Base-by-base conservation (phyloP, 257 asterid genomes). In the Rhazya stricta region DNA sequence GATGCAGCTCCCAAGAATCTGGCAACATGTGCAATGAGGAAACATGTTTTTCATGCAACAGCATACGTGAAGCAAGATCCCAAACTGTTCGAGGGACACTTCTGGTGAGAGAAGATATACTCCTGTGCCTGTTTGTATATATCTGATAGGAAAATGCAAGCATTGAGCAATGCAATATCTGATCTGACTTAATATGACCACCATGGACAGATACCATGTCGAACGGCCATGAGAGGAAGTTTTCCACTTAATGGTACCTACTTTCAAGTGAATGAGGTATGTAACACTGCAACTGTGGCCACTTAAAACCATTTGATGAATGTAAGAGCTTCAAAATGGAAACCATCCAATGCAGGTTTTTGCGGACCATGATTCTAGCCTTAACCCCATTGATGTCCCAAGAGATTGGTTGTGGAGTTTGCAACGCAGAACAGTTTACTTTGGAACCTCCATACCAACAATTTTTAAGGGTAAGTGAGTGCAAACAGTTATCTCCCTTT, bases 161-260 rank as follows among this genome's bases (percentile, higher is more conserved):
- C 19, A 46, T 25, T 53, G 32, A 60, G 48, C 36, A 50, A 32
- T 57, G 25, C 1, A 65, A 34, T 53, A 46, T 21, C 63, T 70
- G 23, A 67, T 69, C 69, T 29, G 53, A 69, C 65, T 84, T 79
- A 65, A 78, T 84, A 76, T 85, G 29, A 56, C 72, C 75, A 76
- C 56, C 72, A 74, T 68, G 80, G 72, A 81, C 89, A 95, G 98
- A 85, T 92, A 84, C 98, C 98, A 60, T 92, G 99, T 82, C 91
- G 99, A 87, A 94, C 98, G 77, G 99, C 98, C 74, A 94, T 89
- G 98, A 88, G 94, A 83, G 99, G 99, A 80, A 94, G 99, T 86
- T 94, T 94, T 85, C 99, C 99, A 10, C 89, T 94, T 57, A 94
- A 94, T 81, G 99, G 99, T 70, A 94, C 99, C 39, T 94, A 94